phyloP scores from a whole-genome alignment of 345 rosid species.

The Eutrema yunnanense region DNA sequence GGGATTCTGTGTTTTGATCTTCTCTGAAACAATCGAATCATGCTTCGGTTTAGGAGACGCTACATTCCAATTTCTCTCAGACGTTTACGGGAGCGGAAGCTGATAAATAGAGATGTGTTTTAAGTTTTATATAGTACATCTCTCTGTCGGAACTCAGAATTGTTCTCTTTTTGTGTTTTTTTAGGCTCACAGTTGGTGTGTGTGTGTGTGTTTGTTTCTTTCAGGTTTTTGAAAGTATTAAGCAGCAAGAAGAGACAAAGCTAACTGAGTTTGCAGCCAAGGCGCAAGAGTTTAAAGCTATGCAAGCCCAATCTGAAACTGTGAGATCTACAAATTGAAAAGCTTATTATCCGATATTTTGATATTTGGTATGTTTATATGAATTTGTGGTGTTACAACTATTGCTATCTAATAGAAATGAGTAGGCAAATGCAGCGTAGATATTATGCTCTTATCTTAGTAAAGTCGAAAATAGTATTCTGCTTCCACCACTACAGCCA shows the following conservation, averaged over 20 bases:
- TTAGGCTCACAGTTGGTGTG: background rate
- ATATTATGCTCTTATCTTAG: background rate
- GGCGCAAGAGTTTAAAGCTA: constrained; percentile 74
- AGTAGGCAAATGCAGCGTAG: background rate
- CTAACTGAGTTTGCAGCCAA: constrained; percentile 55
- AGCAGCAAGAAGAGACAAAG: constrained; percentile 80
- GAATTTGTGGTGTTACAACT: background rate
- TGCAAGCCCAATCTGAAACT: constrained; percentile 89
- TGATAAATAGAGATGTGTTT: background rate
- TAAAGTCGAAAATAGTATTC: background rate
- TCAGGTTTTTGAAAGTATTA: constrained; percentile 71
- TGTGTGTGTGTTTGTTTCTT: constrained; percentile 9
- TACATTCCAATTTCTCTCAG: background rate
- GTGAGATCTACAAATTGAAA: constrained; percentile 37
- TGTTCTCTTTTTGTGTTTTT: background rate
- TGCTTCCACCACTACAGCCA: background rate
- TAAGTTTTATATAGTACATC: background rate
- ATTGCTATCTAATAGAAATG: background rate
- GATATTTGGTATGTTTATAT: background rate
- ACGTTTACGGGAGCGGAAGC: background rate
- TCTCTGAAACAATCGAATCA: background rate
- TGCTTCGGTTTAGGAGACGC: background rate
- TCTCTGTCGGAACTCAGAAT: background rate
- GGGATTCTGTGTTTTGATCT: background rate
- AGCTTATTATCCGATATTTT: background rate